Conservation (phyloP, 768 basidiomycete genomes). For the Boletus speciosus region DNA sequence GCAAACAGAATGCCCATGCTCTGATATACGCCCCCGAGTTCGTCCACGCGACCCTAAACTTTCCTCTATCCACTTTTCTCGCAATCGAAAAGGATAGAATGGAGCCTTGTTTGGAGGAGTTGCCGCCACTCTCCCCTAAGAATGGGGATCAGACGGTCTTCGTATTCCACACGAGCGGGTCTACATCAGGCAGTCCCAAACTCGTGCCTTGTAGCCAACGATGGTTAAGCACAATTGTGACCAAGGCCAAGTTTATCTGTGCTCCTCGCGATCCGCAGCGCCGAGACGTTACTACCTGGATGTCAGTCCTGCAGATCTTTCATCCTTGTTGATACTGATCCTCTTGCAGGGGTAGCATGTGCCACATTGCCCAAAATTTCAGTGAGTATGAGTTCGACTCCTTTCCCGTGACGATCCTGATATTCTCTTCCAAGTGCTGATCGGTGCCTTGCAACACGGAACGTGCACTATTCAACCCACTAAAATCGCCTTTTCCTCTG, state of each 20-base stretch:
- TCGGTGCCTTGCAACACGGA: slow-evolving; percentile 70
- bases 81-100: slow-evolving; percentile 41
- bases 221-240: slow-evolving; percentile 60
- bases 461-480: slow-evolving; percentile 72
- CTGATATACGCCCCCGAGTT: slow-evolving; percentile 64
- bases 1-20: slow-evolving; percentile 57
- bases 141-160: slow-evolving; percentile 48
- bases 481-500: slow-evolving; percentile 57
- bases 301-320: slow-evolving; percentile 46
- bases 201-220: slow-evolving; percentile 67
- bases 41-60: slow-evolving; percentile 37
- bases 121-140: slow-evolving; percentile 42
- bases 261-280: slow-evolving; percentile 45
- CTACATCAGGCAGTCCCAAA: slow-evolving; percentile 81
- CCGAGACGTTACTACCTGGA: slow-evolving; percentile 69
- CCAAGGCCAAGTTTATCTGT: slow-evolving; percentile 56
- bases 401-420: slow-evolving; percentile 22
- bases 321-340: slow-evolving; percentile 28
- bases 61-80: slow-evolving; percentile 48
- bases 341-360: slow-evolving; percentile 72
- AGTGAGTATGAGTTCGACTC: slow-evolving; percentile 44
- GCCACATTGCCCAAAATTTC: slow-evolving; percentile 75
- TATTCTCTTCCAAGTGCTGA: slow-evolving; percentile 44
- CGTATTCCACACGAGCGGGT: slow-evolving; percentile 79
- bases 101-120: slow-evolving; percentile 33